phyloP scores from a whole-genome alignment of 768 basidiomycete species.

The Mycena chlorophos region DNA sequence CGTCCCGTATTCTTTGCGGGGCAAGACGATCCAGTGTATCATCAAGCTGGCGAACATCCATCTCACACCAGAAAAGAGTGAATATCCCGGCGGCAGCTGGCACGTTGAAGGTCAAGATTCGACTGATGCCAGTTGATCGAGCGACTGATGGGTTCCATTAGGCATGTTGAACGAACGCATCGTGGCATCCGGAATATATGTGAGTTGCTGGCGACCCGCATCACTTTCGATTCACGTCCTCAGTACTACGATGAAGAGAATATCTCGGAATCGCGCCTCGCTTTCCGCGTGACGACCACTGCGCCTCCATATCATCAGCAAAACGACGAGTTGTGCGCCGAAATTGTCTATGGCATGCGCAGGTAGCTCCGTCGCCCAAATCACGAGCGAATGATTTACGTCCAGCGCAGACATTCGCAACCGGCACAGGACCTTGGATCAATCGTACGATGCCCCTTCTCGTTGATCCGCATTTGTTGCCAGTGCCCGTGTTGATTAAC shows the following conservation, averaged over 20 bases:
- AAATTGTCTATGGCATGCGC: constrained; percentile 12
- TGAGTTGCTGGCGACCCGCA: constrained; percentile 12
- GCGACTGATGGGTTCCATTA: background rate
- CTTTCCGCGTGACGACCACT: constrained; percentile 30
- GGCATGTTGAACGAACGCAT: constrained; percentile 25
- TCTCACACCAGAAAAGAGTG: constrained; percentile 29
- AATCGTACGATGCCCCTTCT: constrained; percentile 9
- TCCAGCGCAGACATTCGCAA: constrained; percentile 1
- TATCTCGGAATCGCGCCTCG: constrained; percentile 30
- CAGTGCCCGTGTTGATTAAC: no score
- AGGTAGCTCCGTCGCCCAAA: constrained; percentile 4
- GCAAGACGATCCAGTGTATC: constrained; percentile 33
- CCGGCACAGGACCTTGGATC: constrained; percentile 28
- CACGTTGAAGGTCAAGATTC: constrained; percentile 29
- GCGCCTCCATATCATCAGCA: constrained; percentile 20
- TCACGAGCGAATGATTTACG: background rate
- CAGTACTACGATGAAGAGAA: constrained; percentile 34
- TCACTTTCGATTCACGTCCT: constrained; percentile 18
- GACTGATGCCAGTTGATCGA: background rate
- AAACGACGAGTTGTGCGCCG: constrained; percentile 17
- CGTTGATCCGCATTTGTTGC: no score
- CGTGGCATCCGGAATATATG: constrained; percentile 25
- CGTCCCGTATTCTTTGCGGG: constrained; percentile 14
- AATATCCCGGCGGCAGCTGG: constrained; percentile 34
- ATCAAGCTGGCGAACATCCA: constrained; percentile 38